phyloP scores from a whole-genome alignment of 179 eudicot genomes.

The Carnegiea gigantea region DNA sequence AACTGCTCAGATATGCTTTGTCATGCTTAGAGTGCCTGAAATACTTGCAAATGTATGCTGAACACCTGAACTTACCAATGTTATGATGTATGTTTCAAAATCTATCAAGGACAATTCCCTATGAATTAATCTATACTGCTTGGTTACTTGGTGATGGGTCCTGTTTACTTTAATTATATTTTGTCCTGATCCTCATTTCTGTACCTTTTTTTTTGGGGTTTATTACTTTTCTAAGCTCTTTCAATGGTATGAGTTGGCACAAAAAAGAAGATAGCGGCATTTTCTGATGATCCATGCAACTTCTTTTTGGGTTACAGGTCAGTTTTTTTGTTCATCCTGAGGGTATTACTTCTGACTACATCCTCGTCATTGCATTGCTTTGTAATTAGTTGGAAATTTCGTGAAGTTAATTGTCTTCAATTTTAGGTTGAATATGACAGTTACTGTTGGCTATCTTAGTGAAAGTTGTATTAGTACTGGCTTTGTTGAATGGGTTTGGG shows the following conservation, averaged over 20 bases:
- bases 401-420: not conserved
- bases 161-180: not conserved
- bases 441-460: not conserved
- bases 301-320: conserved; percentile 5
- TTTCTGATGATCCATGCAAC: not conserved
- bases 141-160: not conserved
- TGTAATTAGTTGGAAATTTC: not conserved
- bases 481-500: not conserved
- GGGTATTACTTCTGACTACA: not conserved
- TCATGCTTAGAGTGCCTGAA: not conserved
- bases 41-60: not conserved
- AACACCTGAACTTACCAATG: not conserved
- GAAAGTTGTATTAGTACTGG: not conserved
- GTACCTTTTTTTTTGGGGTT: not conserved
- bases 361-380: not conserved
- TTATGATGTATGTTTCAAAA: not conserved
- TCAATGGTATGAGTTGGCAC: conserved; percentile 1
- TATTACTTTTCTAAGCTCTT: not conserved
- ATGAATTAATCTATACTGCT: not conserved
- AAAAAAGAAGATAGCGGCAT: not conserved
- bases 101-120: not conserved
- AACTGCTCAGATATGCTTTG: not conserved
- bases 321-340: conserved; percentile 1
- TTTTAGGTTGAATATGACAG: not conserved
- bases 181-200: not conserved